A percentile compares a stretch with the other conserved stretches of the same genome.
Evolutionary conservation across 768 basidiomycete species (phyloP).

Genomic region (Trametes gibbosa): DNA sequence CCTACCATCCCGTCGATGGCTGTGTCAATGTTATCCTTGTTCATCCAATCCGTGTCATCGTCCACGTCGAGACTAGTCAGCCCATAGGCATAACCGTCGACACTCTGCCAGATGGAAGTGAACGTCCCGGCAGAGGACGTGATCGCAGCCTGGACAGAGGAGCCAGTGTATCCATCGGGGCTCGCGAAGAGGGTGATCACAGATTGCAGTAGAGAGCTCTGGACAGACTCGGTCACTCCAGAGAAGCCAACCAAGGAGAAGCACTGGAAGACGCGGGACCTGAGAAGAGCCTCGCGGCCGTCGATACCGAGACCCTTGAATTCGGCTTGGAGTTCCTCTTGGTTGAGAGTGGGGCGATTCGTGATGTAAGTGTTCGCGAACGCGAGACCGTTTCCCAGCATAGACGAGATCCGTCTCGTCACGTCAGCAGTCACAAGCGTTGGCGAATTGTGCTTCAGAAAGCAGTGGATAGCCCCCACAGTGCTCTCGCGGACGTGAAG

Average conservation of each 20-base stretch:
- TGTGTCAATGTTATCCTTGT: constrained; percentile 78
- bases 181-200: constrained; percentile 82
- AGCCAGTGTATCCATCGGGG: constrained; percentile 78
- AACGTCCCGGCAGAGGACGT: constrained; percentile 83
- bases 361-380: constrained; percentile 84
- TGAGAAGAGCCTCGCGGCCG: constrained; percentile 79
- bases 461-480: constrained; percentile 83
- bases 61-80: constrained; percentile 69
- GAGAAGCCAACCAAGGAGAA: constrained; percentile 80
- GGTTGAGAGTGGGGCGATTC: constrained; percentile 67
- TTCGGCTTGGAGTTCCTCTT: constrained; percentile 31
- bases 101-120: constrained; percentile 79
- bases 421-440: constrained; percentile 87
- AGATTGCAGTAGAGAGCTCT: constrained; percentile 76
- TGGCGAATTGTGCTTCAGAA: constrained; percentile 74
- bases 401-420: constrained; percentile 79
- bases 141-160: constrained; percentile 88
- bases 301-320: constrained; percentile 55
- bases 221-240: constrained; percentile 80
- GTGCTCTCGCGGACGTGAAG: constrained; percentile 89
- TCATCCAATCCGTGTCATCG: constrained; percentile 38
- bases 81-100: constrained; percentile 91
- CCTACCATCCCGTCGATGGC: constrained; percentile 76
- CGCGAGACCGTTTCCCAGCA: constrained; percentile 85
- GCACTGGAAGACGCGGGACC: constrained; percentile 85